Evolutionary conservation across 805 yeast genomes (phyloP).

Genomic region (Zygoascus ofunaensis): DNA sequence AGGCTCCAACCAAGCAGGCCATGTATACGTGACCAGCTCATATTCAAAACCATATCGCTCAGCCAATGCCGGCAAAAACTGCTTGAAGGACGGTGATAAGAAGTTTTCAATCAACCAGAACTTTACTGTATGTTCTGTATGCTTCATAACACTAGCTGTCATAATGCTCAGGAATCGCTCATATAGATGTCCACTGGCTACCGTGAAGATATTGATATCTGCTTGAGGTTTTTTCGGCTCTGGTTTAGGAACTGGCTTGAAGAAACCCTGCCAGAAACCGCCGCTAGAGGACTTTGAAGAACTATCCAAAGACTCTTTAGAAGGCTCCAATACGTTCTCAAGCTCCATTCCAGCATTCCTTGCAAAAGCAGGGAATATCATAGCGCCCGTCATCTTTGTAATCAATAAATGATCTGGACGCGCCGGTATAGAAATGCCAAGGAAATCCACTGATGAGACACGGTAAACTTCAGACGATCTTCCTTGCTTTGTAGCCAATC

Average conservation of each 20-base stretch:
- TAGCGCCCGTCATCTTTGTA: constrained; percentile 38
- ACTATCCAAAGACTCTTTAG: constrained; percentile 4
- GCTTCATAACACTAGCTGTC: constrained; percentile 66
- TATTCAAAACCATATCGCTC: constrained; percentile 52
- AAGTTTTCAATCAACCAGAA: constrained; percentile 84
- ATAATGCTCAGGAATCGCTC: constrained; percentile 69
- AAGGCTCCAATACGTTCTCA: constrained; percentile 16
- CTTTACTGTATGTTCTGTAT: constrained; percentile 56
- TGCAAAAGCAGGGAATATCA: constrained; percentile 38
- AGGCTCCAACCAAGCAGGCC: constrained; percentile 85
- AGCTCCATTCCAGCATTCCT: constrained; percentile 35
- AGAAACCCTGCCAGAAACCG: constrained; percentile 10
- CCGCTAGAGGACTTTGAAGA: background rate
- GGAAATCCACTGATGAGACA: constrained; percentile 16
- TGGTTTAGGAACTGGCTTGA: constrained; percentile 9
- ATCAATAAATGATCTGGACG: constrained; percentile 22
- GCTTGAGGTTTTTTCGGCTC: constrained; percentile 33
- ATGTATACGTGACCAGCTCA: constrained; percentile 72
- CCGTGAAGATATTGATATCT: constrained; percentile 68
- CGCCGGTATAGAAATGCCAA: constrained; percentile 1
- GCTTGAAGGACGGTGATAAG: constrained; percentile 60
- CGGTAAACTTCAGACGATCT: constrained; percentile 36
- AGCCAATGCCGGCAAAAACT: constrained; percentile 52
- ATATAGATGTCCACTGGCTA: constrained; percentile 74
- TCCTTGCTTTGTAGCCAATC: constrained; percentile 38